Evolutionary conservation across 2,329 filamentous ascomycete species (phyloP), one percentile per base, ranked within the genome.

Genomic region (Aureobasidium sp.): DNA sequence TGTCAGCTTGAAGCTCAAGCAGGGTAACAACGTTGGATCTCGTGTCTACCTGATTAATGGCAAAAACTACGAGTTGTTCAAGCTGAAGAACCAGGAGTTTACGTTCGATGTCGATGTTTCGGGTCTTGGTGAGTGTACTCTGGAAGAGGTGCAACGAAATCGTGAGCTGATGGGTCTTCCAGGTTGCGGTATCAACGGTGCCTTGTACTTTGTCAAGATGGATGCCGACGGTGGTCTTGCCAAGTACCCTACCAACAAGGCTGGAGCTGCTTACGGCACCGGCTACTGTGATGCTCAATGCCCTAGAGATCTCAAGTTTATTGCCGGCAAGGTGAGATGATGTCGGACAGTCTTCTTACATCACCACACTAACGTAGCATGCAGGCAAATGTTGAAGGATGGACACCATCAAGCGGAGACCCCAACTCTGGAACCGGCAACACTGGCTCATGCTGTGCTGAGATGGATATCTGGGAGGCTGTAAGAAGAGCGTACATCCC

Each of bases 31-130:
- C 67, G 69, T 77, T 49, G 75, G 75, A 58, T 75, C 73, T 44
- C 75, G 75, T 64, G 74, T 73, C 64, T 77, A 77, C 68, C 69
- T 77, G 60, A 73, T 77, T 72, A 76, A 79, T 57, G 82, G 85
- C 48, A 78, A 77, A 67, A 82, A 81, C 63, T 90, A 90, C 74
- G 76, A 88, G 75, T 80, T 82, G 70, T 86, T 89, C 75, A 80
- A 83, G 63, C 78, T 89, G 63, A 78, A 85, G 60, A 84, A 84
- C 74, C 81, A 86, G 70, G 87, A 90, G 73, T 86, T 90, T 75
- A 86, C 85, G 61, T 88, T 90, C 65, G 86, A 89, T 61, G 86
- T 89, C 29, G 87, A 90, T 70, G 83, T 88, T 48, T 88, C 86
- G 44, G 81, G 82, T 67, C 77, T 88, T 22, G 82, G 74, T 60